Base-by-base conservation (phyloP, 2,329 filamentous ascomycete genomes). In the Xylariomycetidae sp. region DNA sequence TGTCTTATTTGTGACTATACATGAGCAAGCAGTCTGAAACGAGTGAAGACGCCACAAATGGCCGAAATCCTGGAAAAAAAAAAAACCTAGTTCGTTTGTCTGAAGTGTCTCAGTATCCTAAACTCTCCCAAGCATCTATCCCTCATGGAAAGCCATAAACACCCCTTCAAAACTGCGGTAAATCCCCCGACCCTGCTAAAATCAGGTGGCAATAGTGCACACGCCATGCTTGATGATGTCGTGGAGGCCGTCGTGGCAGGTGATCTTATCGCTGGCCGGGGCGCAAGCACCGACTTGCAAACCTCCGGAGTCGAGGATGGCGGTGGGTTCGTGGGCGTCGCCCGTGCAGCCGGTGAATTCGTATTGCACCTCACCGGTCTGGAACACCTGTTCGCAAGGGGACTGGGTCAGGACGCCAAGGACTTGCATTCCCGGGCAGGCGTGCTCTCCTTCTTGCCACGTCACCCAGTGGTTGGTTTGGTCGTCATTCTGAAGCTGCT, bases 161-260 rank as follows among this genome's bases (percentile, higher is more conserved):
- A n/a, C n/a, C n/a, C n/a, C n/a, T n/a, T n/a, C n/a, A n/a, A n/a
- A n/a, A n/a, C n/a, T n/a, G n/a, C n/a, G n/a, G n/a, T n/a, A n/a
- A n/a, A n/a, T n/a, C n/a, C n/a, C n/a, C n/a, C n/a, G n/a, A n/a
- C n/a, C n/a, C n/a, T n/a, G n/a, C n/a, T n/a, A n/a, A n/a, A n/a
- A n/a, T n/a, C n/a, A n/a, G n/a, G 19, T 33, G 28, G 33, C 31
- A 6, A 43, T 27, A 6, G 11, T 17, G 14, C 41, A 43, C 4
- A 23, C 17, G 22, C 38, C 38, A 27, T 44, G 41, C 41, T 44
- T 44, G 35, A 44, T 35, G 26, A 44, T 44, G 19, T 44, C 41
- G 23, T 44, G 41, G 20, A 32, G 17, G 3, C 30, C 36, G 13
- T 32, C 26, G 16, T 41, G 33, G 36, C 38, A 44, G 28, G 36